Conservation (phyloP, 768 basidiomycete genomes). For the Tephrocybe sp. region DNA sequence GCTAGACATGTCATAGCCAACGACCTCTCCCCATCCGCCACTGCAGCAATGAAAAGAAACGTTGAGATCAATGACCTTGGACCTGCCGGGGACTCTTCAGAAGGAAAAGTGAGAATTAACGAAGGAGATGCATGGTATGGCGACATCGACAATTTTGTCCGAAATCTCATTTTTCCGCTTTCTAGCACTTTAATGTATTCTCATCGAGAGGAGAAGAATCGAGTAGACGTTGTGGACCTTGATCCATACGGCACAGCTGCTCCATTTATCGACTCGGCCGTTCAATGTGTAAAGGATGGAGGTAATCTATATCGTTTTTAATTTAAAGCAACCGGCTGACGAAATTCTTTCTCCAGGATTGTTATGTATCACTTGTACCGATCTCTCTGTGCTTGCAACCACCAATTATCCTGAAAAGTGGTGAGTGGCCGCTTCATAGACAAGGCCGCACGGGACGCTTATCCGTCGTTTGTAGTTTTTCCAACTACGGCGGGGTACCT, state of each 20-base stretch:
- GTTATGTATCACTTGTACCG: constrained; percentile 95
- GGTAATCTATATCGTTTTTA: constrained; percentile 31
- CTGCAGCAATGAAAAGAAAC: constrained; percentile 83
- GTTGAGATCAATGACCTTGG: constrained; percentile 77
- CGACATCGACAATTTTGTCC: constrained; percentile 15
- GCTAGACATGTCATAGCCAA: constrained; percentile 90
- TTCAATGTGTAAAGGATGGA: constrained; percentile 85
- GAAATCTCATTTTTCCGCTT: constrained; percentile 2
- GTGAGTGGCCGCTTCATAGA: constrained; percentile 36
- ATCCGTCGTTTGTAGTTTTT: constrained; percentile 38
- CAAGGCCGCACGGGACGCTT: not conserved
- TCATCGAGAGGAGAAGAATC: constrained; percentile 67
- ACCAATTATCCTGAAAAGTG: constrained; percentile 97
- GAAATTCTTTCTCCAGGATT: constrained; percentile 52
- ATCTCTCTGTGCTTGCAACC: constrained; percentile 89
- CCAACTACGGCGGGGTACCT: constrained; percentile 92
- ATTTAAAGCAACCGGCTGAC: too few species aligned
- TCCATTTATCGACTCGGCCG: constrained; percentile 93
- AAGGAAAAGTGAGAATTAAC: constrained; percentile 72
- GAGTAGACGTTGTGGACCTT: constrained; percentile 94
- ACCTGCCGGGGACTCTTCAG: constrained; percentile 16
- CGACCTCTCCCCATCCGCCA: constrained; percentile 81
- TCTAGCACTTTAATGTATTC: constrained; percentile 84
- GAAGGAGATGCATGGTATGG: constrained; percentile 92
- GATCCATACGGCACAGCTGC: constrained; percentile 98